Base-by-base conservation (phyloP, 208 protist genomes). In the Crithidia sp. region DNA sequence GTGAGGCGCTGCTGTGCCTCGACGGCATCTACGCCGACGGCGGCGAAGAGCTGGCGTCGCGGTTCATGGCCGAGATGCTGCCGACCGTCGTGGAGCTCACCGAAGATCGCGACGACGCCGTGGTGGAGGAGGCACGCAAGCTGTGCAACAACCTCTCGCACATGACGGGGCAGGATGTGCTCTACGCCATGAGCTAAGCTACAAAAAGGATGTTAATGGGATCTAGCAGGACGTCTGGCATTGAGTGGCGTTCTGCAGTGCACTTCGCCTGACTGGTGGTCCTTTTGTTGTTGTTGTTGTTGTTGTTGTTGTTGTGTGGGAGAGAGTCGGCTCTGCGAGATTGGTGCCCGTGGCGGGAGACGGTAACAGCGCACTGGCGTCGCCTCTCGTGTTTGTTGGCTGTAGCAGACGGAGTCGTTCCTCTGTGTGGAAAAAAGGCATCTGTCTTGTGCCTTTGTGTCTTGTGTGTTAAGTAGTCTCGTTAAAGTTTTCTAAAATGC, bases 11-110 rank as follows among this genome's bases (percentile, higher is more conserved):
- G 49, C 39, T 84, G 49, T 90, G 84, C 65, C 73, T 97, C 17
- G 89, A 94, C 67, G 84, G 82, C 52, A 83, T 97, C 67, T 97
- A 97, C 87, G 89, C 85, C 5, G 92, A 95, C 67, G 92, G 92
- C 66, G 92, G 92, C n/a, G 90, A 94, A 59, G 92, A 96, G 81
- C 70, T 96, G 68, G 92, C 92, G 19, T 83, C 92, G 60, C 88
- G 88, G 9, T 73, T 97, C 44, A 97, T 97, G 92, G 90, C 90
- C 36, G 90, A 97, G 76, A 93, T 95, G 84, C 68, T 95, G 73
- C 90, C 92, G 3, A 79, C 88, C n/a, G 90, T 94, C n/a, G 87
- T 95, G 57, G 92, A 96, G 80, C 80, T 93, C 53, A 96, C 90
- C 43, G 92, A 96, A 79, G 92, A 96, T 78, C 72, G 81, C 54